Percentiles rank a stretch among this genome's conserved stretches.
Evolutionary conservation across 768 basidiomycete genomes (phyloP).

Genomic region (Dioszegia crocea): DNA sequence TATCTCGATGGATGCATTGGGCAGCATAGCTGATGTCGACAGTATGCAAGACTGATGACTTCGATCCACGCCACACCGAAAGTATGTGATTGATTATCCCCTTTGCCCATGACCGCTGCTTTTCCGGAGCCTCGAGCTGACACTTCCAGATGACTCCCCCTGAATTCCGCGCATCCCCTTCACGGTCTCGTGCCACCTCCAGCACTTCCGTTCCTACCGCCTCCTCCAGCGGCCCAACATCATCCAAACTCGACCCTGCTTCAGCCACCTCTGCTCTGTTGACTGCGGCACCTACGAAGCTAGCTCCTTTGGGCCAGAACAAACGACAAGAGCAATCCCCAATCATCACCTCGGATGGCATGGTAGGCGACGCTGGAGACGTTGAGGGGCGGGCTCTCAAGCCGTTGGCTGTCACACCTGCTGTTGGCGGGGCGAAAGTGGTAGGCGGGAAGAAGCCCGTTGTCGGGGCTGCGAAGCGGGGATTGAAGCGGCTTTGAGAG

Average conservation of each 20-base stretch:
- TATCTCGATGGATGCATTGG: no score
- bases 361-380: not conserved
- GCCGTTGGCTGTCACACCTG: not conserved
- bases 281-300: slow-evolving; percentile 12
- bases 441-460: slow-evolving; percentile 11
- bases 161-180: slow-evolving; percentile 14
- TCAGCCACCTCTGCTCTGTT: not conserved
- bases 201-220: slow-evolving; percentile 1
- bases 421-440: not conserved
- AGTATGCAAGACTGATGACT: slow-evolving; percentile 81
- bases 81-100: no score
- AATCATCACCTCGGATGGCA: slow-evolving; percentile 10
- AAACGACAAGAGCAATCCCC: slow-evolving; percentile 32
- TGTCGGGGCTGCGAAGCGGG: slow-evolving; percentile 25
- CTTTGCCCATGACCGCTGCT: no score
- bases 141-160: slow-evolving; percentile 17
- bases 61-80: slow-evolving; percentile 85
- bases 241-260: slow-evolving; percentile 3
- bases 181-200: slow-evolving; percentile 4
- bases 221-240: not conserved
- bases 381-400: slow-evolving; percentile 18
- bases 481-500: slow-evolving; percentile 32
- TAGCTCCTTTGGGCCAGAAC: slow-evolving; percentile 24
- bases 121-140: no score
- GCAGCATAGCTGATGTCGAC: slow-evolving; percentile 27